Evolutionary conservation across 176 grass and related monocot species (phyloP).

Genomic region (Aegilops longissima): DNA sequence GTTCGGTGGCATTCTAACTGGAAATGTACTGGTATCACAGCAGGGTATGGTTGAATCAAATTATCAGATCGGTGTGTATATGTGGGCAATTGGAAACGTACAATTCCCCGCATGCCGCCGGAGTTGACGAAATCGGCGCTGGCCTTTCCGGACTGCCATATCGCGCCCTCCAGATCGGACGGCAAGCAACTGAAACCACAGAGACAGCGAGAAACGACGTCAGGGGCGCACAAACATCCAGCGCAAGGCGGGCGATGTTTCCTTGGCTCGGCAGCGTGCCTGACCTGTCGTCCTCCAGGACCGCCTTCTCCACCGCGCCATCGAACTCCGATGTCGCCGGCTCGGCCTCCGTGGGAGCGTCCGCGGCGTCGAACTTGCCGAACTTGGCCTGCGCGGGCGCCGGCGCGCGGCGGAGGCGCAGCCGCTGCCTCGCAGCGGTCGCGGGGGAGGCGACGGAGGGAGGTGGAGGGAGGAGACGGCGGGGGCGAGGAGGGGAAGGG

Average conservation of each 20-base stretch:
- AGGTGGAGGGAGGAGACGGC: background rate
- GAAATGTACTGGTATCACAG: background rate
- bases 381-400: slow-evolving; percentile 57
- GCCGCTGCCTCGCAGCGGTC: background rate
- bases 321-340: background rate
- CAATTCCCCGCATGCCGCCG: slow-evolving; percentile 70
- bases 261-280: background rate
- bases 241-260: background rate
- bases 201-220: background rate
- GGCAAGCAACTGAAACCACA: slow-evolving; percentile 58
- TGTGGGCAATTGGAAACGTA: slow-evolving; percentile 25
- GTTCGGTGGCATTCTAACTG: background rate
- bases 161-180: slow-evolving; percentile 67
- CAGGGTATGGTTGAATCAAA: background rate
- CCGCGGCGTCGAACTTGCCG: slow-evolving; percentile 72
- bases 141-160: slow-evolving; percentile 70
- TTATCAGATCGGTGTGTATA: background rate
- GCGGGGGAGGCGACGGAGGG: background rate
- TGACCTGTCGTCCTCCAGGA: slow-evolving; percentile 67
- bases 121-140: slow-evolving; percentile 68
- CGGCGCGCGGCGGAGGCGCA: slow-evolving; percentile 10
- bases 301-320: background rate
- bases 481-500: slow-evolving; percentile 3
- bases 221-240: too few species aligned
- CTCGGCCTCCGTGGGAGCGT: slow-evolving; percentile 23